A percentile compares a stretch with the other conserved stretches of the same genome.
These are phyloP conservation scores for Chlamydomonas sphaeroides DNA, from an alignment of 139 green algal species.

Conservation along the genomic window DNA sequence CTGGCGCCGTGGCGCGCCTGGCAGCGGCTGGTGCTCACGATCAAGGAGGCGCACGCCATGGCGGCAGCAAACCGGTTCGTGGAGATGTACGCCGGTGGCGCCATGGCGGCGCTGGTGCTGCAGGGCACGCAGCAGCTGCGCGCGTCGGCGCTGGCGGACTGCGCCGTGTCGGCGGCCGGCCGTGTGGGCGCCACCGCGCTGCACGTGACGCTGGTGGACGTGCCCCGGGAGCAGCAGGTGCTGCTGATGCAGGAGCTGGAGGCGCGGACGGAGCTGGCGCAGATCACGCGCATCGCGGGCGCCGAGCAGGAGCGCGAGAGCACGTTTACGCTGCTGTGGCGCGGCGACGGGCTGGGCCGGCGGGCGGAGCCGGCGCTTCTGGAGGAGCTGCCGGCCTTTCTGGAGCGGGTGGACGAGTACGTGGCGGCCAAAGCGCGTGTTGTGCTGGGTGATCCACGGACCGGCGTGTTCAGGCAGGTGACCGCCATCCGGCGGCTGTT, in stretches of 20 bases:
- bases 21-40: background rate
- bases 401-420: constrained; percentile 19
- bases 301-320: constrained; percentile 18
- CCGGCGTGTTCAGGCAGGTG: constrained; percentile 2
- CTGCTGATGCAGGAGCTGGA: constrained; percentile 40
- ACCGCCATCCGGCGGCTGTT: background rate
- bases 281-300: constrained; percentile 27
- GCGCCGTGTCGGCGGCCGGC: background rate
- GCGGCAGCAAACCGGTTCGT: constrained; percentile 38
- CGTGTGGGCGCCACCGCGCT: background rate
- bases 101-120: constrained; percentile 14
- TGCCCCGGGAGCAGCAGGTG: constrained; percentile 33
- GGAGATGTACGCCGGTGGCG: constrained; percentile 36
- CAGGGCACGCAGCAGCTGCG: background rate
- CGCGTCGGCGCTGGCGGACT: background rate
- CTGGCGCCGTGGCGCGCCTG: background rate
- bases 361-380: constrained; percentile 24
- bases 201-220: constrained; percentile 4
- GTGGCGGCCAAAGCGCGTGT: constrained; percentile 23
- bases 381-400: constrained; percentile 11
- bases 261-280: background rate
- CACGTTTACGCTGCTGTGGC: constrained; percentile 43
- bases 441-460: constrained; percentile 9
- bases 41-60: constrained; percentile 14
- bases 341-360: constrained; percentile 27